Evolutionary conservation across 805 yeast genomes (phyloP).

Genomic region (Candida saitoana): DNA sequence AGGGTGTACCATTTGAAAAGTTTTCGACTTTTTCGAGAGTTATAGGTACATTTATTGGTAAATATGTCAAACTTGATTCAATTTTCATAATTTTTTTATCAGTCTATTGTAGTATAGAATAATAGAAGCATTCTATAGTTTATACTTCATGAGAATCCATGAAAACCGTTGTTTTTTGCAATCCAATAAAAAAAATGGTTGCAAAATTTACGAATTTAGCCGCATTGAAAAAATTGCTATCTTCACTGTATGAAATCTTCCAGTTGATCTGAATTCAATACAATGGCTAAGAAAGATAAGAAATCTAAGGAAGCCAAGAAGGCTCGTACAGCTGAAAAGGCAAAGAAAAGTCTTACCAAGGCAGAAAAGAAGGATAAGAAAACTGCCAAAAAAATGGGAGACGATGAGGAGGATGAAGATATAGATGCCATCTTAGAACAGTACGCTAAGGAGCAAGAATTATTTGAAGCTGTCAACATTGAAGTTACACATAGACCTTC

Average conservation of each 20-base stretch:
- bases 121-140: no score
- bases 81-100: no score
- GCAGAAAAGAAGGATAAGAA: conserved; percentile 74
- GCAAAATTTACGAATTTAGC: background rate
- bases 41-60: background rate
- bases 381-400: conserved; percentile 68
- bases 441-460: conserved; percentile 75
- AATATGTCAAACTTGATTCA: background rate
- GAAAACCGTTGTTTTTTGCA: no score
- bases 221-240: background rate
- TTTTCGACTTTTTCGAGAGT: background rate
- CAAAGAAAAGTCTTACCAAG: conserved; percentile 68
- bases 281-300: conserved; percentile 87
- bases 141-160: no score
- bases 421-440: conserved; percentile 78
- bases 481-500: conserved; percentile 58
- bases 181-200: conserved; percentile 2
- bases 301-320: conserved; percentile 88
- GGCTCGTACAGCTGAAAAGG: conserved; percentile 81
- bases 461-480: conserved; percentile 66
- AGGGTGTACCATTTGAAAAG: background rate
- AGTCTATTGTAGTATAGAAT: no score
- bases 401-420: conserved; percentile 79
- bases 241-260: no score
- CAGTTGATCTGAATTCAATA: no score